Evolutionary conservation across 768 basidiomycete species (phyloP), one percentile per base, ranked within the genome.

Genomic region (Xerocomus spinulosus): DNA sequence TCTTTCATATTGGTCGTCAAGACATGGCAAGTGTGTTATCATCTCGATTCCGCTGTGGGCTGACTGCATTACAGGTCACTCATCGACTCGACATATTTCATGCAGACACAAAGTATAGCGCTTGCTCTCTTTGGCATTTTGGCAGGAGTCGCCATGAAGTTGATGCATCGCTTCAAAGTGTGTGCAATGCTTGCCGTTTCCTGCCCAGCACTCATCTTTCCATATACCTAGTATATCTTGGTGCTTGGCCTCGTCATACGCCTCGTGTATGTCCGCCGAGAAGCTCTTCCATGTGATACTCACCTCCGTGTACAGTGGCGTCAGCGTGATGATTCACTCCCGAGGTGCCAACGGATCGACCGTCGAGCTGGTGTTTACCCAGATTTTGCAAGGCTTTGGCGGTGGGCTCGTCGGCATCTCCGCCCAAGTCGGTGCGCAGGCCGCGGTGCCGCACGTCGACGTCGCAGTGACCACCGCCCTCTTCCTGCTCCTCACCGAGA

Each of bases 301-400:
- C 12, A 44, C 23, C 41, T 39, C 21, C 15, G 28, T 28, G 6
- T n/a, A 38, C 53, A 77, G 75, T 20, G 87, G 84, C 9, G 80
- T 81, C 15, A 77, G 76, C 9, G 65, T 85, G 21, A 87, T 87
- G 85, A 77, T 88, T 51, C 77, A 78, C 56, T 82, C 85, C 5
- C 77, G 82, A 15, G 84, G 84, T 13, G 78, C 82, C 3, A 68
- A 78, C 29, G 78, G 72, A 0, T 77, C 72, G 26, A 71, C 74
- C 28, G 73, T 71, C 2, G 78, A 79, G 52, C 71, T 87, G 24
- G 80, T 87, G 4, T 72, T 77, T 66, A 79, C 77, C 18, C 87
- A 90, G 55, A 64, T 87, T 42, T 70, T 90, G 14, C 86, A 87
- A 66, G 87, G 86, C 39, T 68, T 82, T 9, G 87, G 87, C 15